A percentile compares a stretch with the other conserved stretches of the same genome.
Evolutionary conservation across 2,329 filamentous ascomycete genomes (phyloP).

Genomic region (Lachnum nothofagi): DNA sequence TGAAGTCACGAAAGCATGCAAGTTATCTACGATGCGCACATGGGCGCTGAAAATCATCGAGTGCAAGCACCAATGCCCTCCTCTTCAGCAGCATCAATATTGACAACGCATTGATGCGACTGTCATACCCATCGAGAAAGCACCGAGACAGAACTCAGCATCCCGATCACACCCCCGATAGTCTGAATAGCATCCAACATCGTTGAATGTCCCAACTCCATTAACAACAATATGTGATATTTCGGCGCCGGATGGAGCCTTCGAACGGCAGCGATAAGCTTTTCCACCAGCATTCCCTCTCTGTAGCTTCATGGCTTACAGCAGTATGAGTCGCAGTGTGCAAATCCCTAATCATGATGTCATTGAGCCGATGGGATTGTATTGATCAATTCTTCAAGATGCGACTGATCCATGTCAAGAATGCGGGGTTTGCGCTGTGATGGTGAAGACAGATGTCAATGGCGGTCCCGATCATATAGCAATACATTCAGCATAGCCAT

Average conservation of each 20-base stretch:
- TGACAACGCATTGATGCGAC: background rate
- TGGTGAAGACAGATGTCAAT: background rate
- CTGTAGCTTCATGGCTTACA: too few species aligned
- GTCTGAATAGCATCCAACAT: background rate
- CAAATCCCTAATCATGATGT: too few species aligned
- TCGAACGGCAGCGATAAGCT: too few species aligned
- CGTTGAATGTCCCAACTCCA: background rate
- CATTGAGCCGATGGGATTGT: background rate
- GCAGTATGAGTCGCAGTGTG: too few species aligned
- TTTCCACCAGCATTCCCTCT: too few species aligned
- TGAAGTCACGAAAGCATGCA: constrained; percentile 27
- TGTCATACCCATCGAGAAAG: background rate
- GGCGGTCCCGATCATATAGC: background rate
- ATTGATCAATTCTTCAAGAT: too few species aligned
- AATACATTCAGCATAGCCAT: background rate
- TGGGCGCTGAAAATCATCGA: constrained; percentile 5
- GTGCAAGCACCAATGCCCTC: background rate
- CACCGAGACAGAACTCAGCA: background rate
- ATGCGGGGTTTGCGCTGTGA: background rate
- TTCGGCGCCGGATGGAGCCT: too few species aligned
- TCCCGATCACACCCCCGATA: background rate
- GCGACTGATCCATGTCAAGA: background rate
- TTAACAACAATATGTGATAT: too few species aligned
- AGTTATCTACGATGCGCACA: constrained; percentile 27
- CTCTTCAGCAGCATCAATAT: constrained; percentile 1